A percentile compares a stretch with the other conserved stretches of the same genome.
phyloP scores from a whole-genome alignment of 208 protist genomes.

The Ichthyophonus hoferi region DNA sequence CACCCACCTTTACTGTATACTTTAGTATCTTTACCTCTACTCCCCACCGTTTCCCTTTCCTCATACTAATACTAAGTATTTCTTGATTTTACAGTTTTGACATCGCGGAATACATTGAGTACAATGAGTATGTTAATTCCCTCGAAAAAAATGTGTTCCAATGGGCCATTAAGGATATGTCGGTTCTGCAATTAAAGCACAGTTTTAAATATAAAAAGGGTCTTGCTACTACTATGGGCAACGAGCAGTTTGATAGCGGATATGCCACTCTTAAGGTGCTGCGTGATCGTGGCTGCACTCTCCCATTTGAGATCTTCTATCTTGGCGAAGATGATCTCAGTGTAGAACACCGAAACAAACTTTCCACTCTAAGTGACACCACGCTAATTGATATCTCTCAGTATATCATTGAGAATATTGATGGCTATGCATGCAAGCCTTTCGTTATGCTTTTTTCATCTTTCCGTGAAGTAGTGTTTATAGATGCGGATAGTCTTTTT shows the following conservation, averaged over 20 bases:
- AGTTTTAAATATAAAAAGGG: not conserved
- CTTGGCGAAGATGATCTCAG: not conserved
- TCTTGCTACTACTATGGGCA: not conserved
- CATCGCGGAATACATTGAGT: no score
- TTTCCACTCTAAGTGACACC: not conserved
- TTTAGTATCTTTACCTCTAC: no score
- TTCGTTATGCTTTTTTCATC: not conserved
- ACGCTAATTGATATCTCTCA: not conserved
- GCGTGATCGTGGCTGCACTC: not conserved
- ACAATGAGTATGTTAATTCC: no score
- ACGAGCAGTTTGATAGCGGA: not conserved
- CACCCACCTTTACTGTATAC: no score
- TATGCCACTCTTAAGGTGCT: not conserved
- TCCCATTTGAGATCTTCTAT: not conserved
- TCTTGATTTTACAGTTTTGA: no score
- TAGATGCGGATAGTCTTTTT: not conserved
- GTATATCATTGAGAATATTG: not conserved
- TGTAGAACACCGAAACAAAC: not conserved
- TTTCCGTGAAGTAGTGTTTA: not conserved
- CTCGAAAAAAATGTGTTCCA: not conserved
- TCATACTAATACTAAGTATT: no score
- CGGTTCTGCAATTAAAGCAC: not conserved
- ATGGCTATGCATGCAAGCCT: not conserved
- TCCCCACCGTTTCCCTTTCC: no score
- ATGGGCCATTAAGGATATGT: not conserved